These are phyloP conservation scores for Boletus semigastroideus DNA, from an alignment of 1,284 basidiomycete species.

Conservation along the genomic window DNA sequence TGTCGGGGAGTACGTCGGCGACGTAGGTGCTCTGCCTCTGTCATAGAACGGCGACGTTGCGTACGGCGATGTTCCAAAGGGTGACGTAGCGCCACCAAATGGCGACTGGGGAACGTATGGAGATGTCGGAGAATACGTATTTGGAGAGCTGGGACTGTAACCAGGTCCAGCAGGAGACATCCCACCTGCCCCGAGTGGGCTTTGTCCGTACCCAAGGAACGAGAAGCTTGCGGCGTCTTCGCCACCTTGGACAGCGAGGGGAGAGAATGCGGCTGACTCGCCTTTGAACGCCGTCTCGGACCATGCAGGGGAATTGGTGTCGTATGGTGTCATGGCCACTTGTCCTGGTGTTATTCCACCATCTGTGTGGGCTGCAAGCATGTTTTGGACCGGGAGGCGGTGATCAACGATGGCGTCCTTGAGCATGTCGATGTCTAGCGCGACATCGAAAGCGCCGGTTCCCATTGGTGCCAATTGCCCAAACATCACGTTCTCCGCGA, in stretches of 20 bases:
- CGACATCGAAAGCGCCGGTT: constrained; percentile 93
- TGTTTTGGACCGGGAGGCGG: constrained; percentile 84
- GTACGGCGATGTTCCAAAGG: constrained; percentile 72
- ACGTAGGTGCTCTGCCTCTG: constrained; percentile 63
- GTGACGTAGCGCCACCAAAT: constrained; percentile 36
- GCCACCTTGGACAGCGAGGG: constrained; percentile 85
- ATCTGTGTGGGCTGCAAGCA: constrained; percentile 77
- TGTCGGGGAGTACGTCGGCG: constrained; percentile 85
- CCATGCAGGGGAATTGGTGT: constrained; percentile 85
- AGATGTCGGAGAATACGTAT: constrained; percentile 84
- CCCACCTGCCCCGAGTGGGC: constrained; percentile 74
- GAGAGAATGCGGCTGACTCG: constrained; percentile 91
- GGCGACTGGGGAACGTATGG: constrained; percentile 87
- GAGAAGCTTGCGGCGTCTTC: constrained; percentile 77
- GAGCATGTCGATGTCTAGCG: constrained; percentile 96
- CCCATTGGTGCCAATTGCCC: constrained; percentile 99
- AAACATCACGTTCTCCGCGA: constrained; percentile 98
- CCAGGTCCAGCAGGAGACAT: constrained; percentile 79
- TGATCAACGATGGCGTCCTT: constrained; percentile 99
- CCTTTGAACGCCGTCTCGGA: constrained; percentile 72
- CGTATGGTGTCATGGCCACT: constrained; percentile 93
- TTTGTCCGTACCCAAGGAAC: constrained; percentile 76
- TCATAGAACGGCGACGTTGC: constrained; percentile 82
- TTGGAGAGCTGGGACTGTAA: constrained; percentile 82
- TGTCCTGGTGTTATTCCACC: constrained; percentile 93